Percentiles rank a stretch among this genome's conserved stretches.
phyloP scores from a whole-genome alignment of 1,284 basidiomycete genomes.

The Wolfiporia cocos region DNA sequence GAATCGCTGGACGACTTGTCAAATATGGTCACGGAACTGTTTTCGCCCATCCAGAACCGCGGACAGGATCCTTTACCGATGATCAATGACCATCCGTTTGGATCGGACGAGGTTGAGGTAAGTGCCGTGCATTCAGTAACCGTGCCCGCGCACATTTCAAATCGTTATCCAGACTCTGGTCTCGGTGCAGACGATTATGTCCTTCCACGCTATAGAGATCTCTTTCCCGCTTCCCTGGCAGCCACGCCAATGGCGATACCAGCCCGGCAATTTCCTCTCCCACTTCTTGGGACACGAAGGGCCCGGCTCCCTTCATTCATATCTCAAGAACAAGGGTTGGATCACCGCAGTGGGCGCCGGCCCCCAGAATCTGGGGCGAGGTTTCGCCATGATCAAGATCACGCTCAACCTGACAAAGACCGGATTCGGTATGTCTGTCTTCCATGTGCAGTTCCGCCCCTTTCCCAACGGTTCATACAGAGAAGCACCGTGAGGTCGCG shows the following conservation, averaged over 20 bases:
- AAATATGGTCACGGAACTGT: conserved; percentile 64
- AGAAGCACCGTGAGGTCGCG: conserved; percentile 74
- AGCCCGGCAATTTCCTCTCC: conserved; percentile 78
- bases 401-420: conserved; percentile 79
- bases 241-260: conserved; percentile 71
- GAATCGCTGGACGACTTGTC: conserved; percentile 82
- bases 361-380: conserved; percentile 67
- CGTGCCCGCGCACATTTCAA: background rate
- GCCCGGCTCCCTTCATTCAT: conserved; percentile 87
- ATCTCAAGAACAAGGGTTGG: conserved; percentile 93
- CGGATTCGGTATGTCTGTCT: conserved; percentile 69
- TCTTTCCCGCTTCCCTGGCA: conserved; percentile 88
- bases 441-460: conserved; percentile 2
- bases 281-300: conserved; percentile 97
- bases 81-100: conserved; percentile 76
- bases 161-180: conserved; percentile 60
- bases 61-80: conserved; percentile 57
- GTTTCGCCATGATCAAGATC: conserved; percentile 89
- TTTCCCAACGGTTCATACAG: too few species aligned
- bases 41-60: conserved; percentile 75
- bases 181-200: conserved; percentile 87
- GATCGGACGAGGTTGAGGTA: conserved; percentile 69
- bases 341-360: conserved; percentile 77
- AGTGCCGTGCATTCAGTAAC: conserved; percentile 27
- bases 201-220: conserved; percentile 83